Evolutionary conservation across 805 yeast species (phyloP), one percentile per base, ranked within the genome.

Genomic region (Teunomyces atbi): DNA sequence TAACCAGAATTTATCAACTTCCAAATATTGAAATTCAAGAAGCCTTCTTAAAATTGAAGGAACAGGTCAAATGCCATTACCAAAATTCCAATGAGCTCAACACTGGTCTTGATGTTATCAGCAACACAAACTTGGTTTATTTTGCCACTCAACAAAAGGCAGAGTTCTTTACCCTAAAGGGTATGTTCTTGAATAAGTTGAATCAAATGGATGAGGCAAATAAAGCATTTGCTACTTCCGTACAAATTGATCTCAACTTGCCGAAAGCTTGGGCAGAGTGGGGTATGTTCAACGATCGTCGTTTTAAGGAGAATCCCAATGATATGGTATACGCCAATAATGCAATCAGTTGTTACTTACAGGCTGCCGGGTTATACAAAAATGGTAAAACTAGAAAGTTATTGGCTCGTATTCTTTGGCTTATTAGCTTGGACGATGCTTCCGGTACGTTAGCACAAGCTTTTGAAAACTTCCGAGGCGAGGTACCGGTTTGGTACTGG

Each of bases 191-290:
- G 57, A 95, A 96, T 16, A 92, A 90, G 62, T 73, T 94, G 56
- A 84, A 89, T 55, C 92, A 89, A 38, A 83, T 83, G 53, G 98
- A 92, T 49, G 97, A 92, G 58, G 98, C 99, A 11, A 91, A 94
- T 61, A 96, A 94, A 62, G 97, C 97, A 0, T 94, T 94, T 71
- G 96, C 98, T 1, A 89, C 97, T 2, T 97, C 99, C 1, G 97
- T 94, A 15, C 98, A 94, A 65, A 83, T 94, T 47, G 99, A 95
- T 60, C 77, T 92, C 55, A 89, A 91, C 58, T 68, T 94, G 40
- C 96, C 98, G 1, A 92, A 94, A 64, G 98, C 99, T 0, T 94
- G 99, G 99, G 98, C 97, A 3, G 97, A 95, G 63, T 94, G 99
- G 99, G 99, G 99, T 50, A 82, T 84, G 62, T 94, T 89, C 70